phyloP scores from a whole-genome alignment of 495 filamentous ascomycete genomes.

The Xylaria longipes region DNA sequence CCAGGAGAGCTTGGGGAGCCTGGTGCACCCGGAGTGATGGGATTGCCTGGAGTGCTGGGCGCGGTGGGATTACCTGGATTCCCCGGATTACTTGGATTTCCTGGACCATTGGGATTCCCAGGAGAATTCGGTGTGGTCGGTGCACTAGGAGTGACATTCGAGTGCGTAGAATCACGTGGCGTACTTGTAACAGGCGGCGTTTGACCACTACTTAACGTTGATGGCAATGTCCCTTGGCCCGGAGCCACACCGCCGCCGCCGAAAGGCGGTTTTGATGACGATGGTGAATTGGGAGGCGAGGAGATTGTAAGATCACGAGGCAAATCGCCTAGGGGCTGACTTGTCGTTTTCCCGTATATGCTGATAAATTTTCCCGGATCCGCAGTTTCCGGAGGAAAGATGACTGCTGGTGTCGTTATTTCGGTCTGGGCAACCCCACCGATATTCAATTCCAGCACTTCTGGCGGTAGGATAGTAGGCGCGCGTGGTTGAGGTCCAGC shows the following conservation, averaged over 20 bases:
- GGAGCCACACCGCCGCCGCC: slow-evolving; percentile 25
- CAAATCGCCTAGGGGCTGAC: slow-evolving; percentile 31
- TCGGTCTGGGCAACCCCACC: slow-evolving; percentile 35
- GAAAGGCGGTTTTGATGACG: slow-evolving; percentile 24
- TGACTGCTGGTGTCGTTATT: slow-evolving; percentile 28
- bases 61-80: not conserved
- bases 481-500: slow-evolving; percentile 35
- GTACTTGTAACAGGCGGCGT: slow-evolving; percentile 6
- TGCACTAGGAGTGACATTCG: not conserved
- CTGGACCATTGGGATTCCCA: not conserved
- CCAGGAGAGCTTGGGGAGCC: not conserved
- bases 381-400: slow-evolving; percentile 31
- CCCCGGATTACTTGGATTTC: slow-evolving; percentile 8
- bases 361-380: slow-evolving; percentile 29
- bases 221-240: slow-evolving; percentile 22
- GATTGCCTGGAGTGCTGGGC: slow-evolving; percentile 4
- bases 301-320: slow-evolving; percentile 28
- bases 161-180: not conserved
- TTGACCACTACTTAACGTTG: slow-evolving; percentile 10
- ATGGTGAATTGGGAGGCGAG: slow-evolving; percentile 11
- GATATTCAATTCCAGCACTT: slow-evolving; percentile 29
- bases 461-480: slow-evolving; percentile 31
- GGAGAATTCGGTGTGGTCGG: not conserved
- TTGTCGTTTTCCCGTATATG: slow-evolving; percentile 30
- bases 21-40: slow-evolving; percentile 3